Evolutionary conservation across 345 rosid species (phyloP).

Genomic region (Triadica sebifera): DNA sequence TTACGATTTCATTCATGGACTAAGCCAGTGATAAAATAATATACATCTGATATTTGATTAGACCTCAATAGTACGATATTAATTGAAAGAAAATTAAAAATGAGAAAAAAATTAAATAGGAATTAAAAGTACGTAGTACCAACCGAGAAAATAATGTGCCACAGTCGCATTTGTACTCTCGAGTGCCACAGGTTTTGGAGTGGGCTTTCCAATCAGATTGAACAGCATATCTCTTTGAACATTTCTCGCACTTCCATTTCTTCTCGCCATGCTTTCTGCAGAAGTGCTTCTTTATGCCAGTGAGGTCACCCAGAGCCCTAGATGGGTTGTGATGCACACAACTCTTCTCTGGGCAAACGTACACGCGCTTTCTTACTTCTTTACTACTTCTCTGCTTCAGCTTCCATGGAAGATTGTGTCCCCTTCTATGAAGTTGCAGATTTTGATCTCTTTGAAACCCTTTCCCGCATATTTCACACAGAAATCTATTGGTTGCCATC

Average conservation of each 20-base stretch:
- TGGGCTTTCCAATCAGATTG: conserved; percentile 99
- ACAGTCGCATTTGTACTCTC: conserved; percentile 94
- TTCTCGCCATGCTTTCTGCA: conserved; percentile 97
- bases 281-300: conserved; percentile 95
- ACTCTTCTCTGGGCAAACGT: conserved; percentile 86
- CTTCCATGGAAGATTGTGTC: conserved; percentile 99
- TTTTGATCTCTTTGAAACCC: conserved; percentile 98
- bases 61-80: too few species aligned
- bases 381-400: conserved; percentile 87
- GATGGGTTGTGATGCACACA: conserved; percentile 92
- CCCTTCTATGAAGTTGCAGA: conserved; percentile 88
- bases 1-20: too few species aligned
- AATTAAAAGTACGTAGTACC: too few species aligned
- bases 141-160: conserved; percentile 92
- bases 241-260: conserved; percentile 96
- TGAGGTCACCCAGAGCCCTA: conserved; percentile 93
- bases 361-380: conserved; percentile 77
- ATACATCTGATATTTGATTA: too few species aligned
- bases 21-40: too few species aligned
- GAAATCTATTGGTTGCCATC: conserved; percentile 95
- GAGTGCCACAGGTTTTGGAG: conserved; percentile 93
- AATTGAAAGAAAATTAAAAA: too few species aligned
- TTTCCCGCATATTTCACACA: conserved; percentile 93
- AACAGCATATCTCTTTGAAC: conserved; percentile 89
- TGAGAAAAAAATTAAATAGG: too few species aligned